Conservation (phyloP, 2,329 filamentous ascomycete genomes). For the Colletotrichum eleusines region DNA sequence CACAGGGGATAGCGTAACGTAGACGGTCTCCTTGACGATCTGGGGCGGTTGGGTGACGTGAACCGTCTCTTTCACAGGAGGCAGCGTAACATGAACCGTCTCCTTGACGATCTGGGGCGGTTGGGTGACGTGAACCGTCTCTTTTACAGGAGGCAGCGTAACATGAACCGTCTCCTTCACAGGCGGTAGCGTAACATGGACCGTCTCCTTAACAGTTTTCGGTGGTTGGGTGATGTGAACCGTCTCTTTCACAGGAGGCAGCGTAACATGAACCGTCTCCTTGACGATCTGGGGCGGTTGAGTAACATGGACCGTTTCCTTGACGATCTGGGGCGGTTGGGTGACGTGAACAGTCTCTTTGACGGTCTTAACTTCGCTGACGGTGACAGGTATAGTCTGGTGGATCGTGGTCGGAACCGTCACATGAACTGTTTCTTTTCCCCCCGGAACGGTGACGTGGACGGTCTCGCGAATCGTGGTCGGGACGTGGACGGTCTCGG, state of each 20-base stretch:
- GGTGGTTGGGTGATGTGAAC: conserved; percentile 16
- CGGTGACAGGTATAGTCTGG: conserved; percentile 21
- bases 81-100: neutral
- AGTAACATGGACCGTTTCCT: conserved; percentile 27
- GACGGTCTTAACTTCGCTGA: conserved; percentile 29
- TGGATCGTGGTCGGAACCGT: conserved; percentile 25
- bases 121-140: conserved; percentile 26
- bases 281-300: conserved; percentile 9
- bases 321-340: conserved; percentile 10
- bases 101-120: neutral
- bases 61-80: conserved; percentile 12
- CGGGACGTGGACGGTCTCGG: conserved; percentile 11
- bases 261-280: conserved; percentile 11
- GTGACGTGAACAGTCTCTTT: conserved; percentile 33
- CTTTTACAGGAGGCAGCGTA: conserved; percentile 23
- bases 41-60: conserved; percentile 20
- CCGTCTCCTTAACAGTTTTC: conserved; percentile 14
- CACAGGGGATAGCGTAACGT: conserved; percentile 10
- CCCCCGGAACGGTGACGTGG: conserved; percentile 22
- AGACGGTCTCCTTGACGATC: conserved; percentile 16
- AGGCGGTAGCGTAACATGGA: conserved; percentile 11
- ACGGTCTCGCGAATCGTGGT: conserved; percentile 12
- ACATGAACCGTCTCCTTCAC: conserved; percentile 10
- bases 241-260: conserved; percentile 19
- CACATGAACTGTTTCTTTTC: conserved; percentile 30